Evolutionary conservation across 1,284 basidiomycete species (phyloP).

Genomic region (Malassezia equina): DNA sequence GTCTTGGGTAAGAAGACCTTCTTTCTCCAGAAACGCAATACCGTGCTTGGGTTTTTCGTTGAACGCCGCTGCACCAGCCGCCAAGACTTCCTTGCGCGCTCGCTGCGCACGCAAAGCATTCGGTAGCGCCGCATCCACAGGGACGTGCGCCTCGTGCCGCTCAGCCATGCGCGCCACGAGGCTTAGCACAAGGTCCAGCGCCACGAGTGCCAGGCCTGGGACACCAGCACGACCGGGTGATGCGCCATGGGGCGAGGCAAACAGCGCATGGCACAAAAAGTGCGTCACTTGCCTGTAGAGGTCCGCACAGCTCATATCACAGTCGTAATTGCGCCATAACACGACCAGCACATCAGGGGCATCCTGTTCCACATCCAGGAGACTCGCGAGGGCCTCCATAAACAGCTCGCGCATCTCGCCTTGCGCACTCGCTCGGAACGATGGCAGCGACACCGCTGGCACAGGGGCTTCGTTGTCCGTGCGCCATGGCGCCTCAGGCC

Average conservation of each 20-base stretch:
- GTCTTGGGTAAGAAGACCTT: constrained; percentile 52
- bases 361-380: constrained; percentile 52
- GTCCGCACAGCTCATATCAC: constrained; percentile 90
- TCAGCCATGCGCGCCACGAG: constrained; percentile 81
- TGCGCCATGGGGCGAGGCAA: constrained; percentile 10
- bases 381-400: constrained; percentile 73
- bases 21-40: constrained; percentile 59
- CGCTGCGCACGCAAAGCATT: constrained; percentile 57
- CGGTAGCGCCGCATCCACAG: constrained; percentile 12
- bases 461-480: constrained; percentile 19
- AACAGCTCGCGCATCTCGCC: constrained; percentile 82
- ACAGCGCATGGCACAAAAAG: constrained; percentile 58
- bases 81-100: constrained; percentile 72
- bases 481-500: constrained; percentile 45
- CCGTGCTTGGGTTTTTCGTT: constrained; percentile 92
- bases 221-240: background rate
- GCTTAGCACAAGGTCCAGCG: constrained; percentile 74
- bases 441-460: background rate
- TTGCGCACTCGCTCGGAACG: constrained; percentile 2
- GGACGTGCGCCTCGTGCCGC: constrained; percentile 59
- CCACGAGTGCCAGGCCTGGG: constrained; percentile 66
- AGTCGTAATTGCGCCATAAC: constrained; percentile 91
- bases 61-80: constrained; percentile 76
- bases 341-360: constrained; percentile 75
- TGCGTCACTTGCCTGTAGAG: constrained; percentile 82